Conservation (phyloP, 2,329 filamentous ascomycete species). For the Talaromyces verruculosus region DNA sequence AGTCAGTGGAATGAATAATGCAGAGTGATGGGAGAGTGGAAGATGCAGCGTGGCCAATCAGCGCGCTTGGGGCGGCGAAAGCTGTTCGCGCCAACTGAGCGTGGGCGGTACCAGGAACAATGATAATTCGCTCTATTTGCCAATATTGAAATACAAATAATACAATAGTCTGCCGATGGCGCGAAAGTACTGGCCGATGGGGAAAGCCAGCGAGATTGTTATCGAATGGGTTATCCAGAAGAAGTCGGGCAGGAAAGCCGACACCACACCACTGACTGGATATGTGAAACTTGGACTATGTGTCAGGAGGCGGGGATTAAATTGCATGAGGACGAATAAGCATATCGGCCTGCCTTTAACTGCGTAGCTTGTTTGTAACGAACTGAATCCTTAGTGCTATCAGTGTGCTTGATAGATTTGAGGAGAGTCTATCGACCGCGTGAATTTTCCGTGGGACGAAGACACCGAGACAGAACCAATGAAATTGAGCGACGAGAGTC, state of each 20-base stretch:
- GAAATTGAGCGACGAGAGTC: neutral
- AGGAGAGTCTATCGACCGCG: neutral
- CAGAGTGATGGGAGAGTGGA: conserved; percentile 14
- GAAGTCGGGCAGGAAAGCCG: conserved; percentile 4
- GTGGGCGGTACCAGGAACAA: conserved; percentile 7
- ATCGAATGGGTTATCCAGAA: neutral
- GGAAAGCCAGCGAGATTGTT: neutral
- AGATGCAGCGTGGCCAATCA: conserved; percentile 23
- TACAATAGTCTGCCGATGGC: conserved; percentile 5
- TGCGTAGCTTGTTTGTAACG: neutral
- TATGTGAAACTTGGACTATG: conserved; percentile 1
- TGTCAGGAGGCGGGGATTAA: conserved; percentile 5
- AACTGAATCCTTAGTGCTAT: neutral
- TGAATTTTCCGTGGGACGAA: neutral
- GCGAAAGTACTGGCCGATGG: conserved; percentile 9
- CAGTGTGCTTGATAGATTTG: neutral
- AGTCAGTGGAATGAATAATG: neutral
- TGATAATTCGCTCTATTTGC: conserved; percentile 3
- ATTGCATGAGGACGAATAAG: neutral
- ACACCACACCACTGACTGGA: neutral
- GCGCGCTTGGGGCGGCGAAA: conserved; percentile 19
- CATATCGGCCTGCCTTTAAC: neutral
- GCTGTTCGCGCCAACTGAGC: conserved; percentile 3
- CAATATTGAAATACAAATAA: conserved; percentile 11
- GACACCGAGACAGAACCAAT: neutral